phyloP scores from a whole-genome alignment of 2,329 filamentous ascomycete species.

The Penicillium sp. region DNA sequence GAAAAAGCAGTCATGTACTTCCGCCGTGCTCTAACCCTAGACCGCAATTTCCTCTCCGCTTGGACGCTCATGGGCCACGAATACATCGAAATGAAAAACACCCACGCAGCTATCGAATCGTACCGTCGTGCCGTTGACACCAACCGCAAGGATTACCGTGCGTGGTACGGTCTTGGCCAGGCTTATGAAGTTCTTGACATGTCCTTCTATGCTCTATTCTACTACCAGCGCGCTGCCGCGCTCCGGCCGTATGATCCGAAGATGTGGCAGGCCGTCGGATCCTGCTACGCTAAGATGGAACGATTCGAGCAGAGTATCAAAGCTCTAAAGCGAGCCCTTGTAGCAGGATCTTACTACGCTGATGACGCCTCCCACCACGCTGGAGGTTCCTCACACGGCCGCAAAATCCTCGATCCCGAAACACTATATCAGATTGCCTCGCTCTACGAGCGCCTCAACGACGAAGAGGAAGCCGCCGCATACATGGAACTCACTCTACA shows the following conservation, averaged over 20 bases:
- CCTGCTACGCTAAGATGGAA: constrained; percentile 88
- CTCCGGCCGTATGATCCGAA: constrained; percentile 96
- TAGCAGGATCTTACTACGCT: constrained; percentile 83
- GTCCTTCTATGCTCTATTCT: constrained; percentile 96
- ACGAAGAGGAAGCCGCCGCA: constrained; percentile 78
- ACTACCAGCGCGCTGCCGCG: constrained; percentile 93
- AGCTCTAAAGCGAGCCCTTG: constrained; percentile 87
- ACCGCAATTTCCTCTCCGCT: constrained; percentile 87
- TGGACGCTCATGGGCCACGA: constrained; percentile 99
- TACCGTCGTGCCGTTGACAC: constrained; percentile 95
- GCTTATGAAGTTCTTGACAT: constrained; percentile 98
- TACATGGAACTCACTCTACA: constrained; percentile 97
- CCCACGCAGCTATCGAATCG: constrained; percentile 94
- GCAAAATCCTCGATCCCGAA: constrained; percentile 80
- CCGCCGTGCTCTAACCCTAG: constrained; percentile 85
- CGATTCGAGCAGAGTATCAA: constrained; percentile 90
- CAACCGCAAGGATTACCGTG: constrained; percentile 93
- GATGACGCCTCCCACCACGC: constrained; percentile 31
- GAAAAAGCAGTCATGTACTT: constrained; percentile 99
- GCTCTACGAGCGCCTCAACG: constrained; percentile 81
- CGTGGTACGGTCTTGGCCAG: constrained; percentile 96
- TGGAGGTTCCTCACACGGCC: constrained; percentile 29
- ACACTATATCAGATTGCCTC: constrained; percentile 86
- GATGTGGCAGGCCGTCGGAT: constrained; percentile 97
- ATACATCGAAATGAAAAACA: constrained; percentile 98